Evolutionary conservation across 2,329 filamentous ascomycete genomes (phyloP), one percentile per base, ranked within the genome.

Genomic region (Aspergillus fumigatus): DNA sequence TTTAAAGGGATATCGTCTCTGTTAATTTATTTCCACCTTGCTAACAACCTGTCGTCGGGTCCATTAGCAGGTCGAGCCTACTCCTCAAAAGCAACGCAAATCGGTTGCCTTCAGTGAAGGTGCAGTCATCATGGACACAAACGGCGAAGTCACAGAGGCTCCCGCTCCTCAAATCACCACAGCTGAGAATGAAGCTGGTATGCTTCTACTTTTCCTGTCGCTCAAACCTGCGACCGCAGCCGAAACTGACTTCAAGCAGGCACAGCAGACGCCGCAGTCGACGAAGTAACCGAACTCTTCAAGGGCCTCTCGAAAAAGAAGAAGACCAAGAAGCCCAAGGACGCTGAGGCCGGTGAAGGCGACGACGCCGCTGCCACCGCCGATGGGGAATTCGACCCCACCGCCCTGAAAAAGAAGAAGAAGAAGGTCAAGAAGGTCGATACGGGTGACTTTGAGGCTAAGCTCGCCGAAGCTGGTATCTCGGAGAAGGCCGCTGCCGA

Each of bases 101-200:
- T 95, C 91, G 49, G 93, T 97, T 70, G 88, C 92, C 63, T 97
- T 97, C 76, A 92, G 88, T 73, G 89, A 94, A 77, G 90, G 90
- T 70, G 85, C 90, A 68, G 84, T 89, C 64, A 86, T 96, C 69
- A 92, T 97, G 74, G 90, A 96, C 80, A 85, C 86, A 76, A 90
- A 96, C 82, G 93, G 93, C 69, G 85, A 88, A 73, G 86, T 97
- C 72, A 90, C 85, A 74, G 85, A 89, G 74, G 84, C 87, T 65
- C 82, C 84, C 67, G 85, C 88, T 69, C 89, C 90, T 69, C 82
- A 88, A 67, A 92, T 92, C 80, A 85, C 88, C 65, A 90, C 89
- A 68, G 91, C 54, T 55, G 62, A 63, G 51, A 57, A 57, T 57
- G 60, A 64, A 56, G 43, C 43, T 25, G 60, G 63, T 65, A 62